These are phyloP conservation scores for Tolypocladium sp. DNA, from an alignment of 2,329 filamentous ascomycete genomes.

Conservation along the genomic window DNA sequence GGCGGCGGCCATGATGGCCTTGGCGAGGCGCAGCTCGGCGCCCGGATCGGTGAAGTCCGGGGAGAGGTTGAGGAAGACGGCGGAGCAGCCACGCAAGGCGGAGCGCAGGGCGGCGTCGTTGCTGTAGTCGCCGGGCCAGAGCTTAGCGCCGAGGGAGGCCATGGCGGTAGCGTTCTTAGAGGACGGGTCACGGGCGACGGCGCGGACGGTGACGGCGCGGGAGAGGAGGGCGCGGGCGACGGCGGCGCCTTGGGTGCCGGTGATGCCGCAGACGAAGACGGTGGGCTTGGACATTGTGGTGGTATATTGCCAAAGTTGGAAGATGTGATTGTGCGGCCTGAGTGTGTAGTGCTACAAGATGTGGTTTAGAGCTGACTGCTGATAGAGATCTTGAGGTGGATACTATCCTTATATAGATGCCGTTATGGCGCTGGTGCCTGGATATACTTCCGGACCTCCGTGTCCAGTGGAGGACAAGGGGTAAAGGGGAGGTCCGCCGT, in stretches of 20 bases:
- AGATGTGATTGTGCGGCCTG: no score
- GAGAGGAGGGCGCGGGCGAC: conserved; percentile 23
- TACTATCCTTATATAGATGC: not conserved
- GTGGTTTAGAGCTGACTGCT: not conserved
- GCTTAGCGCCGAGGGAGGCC: conserved; percentile 18
- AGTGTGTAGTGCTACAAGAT: no score
- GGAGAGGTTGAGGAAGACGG: conserved; percentile 24
- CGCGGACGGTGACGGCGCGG: conserved; percentile 20
- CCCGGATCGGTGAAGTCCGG: conserved; percentile 19
- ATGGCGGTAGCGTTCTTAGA: conserved; percentile 20
- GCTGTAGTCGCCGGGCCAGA: conserved; percentile 24
- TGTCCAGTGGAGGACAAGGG: not conserved
- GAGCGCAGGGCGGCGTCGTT: conserved; percentile 17
- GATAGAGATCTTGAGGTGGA: not conserved
- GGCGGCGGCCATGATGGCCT: conserved; percentile 24
- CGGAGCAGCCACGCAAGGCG: conserved; percentile 18
- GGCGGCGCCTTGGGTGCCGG: conserved; percentile 28
- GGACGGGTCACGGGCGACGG: conserved; percentile 20
- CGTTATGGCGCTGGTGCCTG: not conserved
- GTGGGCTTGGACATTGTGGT: conserved; percentile 17
- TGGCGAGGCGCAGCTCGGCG: conserved; percentile 19
- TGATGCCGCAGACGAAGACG: conserved; percentile 29
- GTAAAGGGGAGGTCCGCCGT: conserved; percentile 5
- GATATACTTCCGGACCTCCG: no score
- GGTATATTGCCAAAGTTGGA: not conserved